Conservation (phyloP, 2,329 filamentous ascomycete genomes). For the Bimuria novae-zelandiae region DNA sequence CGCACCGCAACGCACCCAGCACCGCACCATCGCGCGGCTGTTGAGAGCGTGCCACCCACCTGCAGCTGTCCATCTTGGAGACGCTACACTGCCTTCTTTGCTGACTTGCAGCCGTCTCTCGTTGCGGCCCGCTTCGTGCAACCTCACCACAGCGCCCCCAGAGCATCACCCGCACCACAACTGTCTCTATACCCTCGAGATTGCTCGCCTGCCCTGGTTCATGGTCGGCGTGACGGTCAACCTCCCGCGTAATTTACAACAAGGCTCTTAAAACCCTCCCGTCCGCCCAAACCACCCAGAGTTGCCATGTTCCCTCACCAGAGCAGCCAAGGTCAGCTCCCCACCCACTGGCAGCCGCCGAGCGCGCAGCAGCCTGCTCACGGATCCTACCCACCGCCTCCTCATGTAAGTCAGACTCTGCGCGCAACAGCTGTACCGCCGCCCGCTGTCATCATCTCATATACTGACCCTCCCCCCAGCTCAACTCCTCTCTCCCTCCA, state of each 20-base stretch:
- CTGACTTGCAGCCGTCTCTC: constrained; percentile 42
- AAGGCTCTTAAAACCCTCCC: constrained; percentile 5
- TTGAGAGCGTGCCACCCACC: constrained; percentile 7
- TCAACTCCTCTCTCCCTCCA: constrained; percentile 38
- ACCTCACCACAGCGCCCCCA: constrained; percentile 30
- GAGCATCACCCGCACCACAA: constrained; percentile 30
- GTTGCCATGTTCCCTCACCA: constrained; percentile 42
- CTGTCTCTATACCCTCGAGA: not conserved
- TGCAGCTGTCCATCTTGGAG: too few relatives aligned
- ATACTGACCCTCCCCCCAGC: constrained; percentile 28
- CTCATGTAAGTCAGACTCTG: constrained; percentile 41
- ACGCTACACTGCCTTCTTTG: constrained; percentile 14
- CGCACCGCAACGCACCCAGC: not conserved
- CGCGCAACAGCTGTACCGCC: constrained; percentile 16
- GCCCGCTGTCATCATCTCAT: constrained; percentile 9
- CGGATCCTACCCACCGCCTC: constrained; percentile 42
- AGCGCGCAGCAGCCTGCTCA: constrained; percentile 41
- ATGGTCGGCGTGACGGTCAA: constrained; percentile 29
- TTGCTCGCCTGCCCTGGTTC: constrained; percentile 13
- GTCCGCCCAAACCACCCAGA: not conserved
- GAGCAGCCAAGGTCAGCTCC: constrained; percentile 44
- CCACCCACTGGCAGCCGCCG: constrained; percentile 45
- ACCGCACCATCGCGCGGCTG: constrained; percentile 4
- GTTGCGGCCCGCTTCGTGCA: constrained; percentile 39
- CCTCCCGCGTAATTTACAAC: not conserved